Evolutionary conservation across 140 eudicot species (phyloP).

Genomic region (Cichorium intybus): DNA sequence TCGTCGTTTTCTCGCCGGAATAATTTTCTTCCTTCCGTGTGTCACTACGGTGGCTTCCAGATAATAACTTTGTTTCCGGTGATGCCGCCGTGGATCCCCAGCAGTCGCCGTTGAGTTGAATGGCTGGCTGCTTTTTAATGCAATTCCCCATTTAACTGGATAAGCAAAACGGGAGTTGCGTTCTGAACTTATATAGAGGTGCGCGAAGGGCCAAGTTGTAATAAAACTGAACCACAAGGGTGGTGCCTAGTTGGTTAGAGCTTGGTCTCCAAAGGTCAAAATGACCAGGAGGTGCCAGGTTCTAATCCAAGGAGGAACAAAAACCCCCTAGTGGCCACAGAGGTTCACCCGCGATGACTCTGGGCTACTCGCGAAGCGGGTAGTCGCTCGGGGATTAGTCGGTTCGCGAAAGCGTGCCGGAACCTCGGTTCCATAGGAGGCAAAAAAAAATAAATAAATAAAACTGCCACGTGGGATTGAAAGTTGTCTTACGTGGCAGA

Average conservation of each 20-base stretch:
- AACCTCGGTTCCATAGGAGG: too few relatives aligned
- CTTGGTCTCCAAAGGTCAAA: too few relatives aligned
- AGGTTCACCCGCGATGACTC: too few relatives aligned
- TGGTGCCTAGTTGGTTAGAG: too few relatives aligned
- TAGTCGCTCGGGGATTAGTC: too few relatives aligned
- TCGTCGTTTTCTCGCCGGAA: slow-evolving; percentile 4
- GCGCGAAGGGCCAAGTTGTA: background rate
- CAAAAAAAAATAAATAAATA: too few relatives aligned
- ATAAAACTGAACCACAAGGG: too few relatives aligned
- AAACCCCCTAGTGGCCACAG: too few relatives aligned
- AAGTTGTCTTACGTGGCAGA: slow-evolving; percentile 27
- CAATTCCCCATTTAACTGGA: slow-evolving; percentile 56
- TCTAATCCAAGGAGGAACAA: too few relatives aligned
- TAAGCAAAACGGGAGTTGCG: slow-evolving; percentile 3
- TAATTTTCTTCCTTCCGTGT: background rate
- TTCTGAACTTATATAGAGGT: background rate
- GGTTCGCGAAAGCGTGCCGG: too few relatives aligned
- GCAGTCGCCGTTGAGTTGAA: slow-evolving; percentile 34
- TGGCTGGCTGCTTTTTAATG: slow-evolving; percentile 35
- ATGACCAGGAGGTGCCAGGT: too few relatives aligned
- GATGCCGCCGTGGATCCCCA: slow-evolving; percentile 29
- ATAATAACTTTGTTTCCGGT: background rate
- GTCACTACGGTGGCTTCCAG: background rate
- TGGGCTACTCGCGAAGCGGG: too few relatives aligned
- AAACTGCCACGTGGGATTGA: slow-evolving; percentile 23